Evolutionary conservation across 768 basidiomycete genomes (phyloP).

Genomic region (Suillus cothurnatus): DNA sequence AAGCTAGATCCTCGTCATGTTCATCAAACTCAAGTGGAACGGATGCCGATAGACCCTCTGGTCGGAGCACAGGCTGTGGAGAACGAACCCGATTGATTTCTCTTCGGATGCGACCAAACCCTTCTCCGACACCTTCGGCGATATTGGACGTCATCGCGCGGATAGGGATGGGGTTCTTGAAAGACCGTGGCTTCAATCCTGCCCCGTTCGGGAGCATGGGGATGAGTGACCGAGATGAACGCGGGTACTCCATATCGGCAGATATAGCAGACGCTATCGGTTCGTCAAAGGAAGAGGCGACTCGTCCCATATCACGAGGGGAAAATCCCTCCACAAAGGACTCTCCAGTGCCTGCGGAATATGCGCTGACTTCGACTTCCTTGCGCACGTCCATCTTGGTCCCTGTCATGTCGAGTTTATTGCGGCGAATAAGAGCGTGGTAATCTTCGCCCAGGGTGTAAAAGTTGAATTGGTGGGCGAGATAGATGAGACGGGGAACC

Average conservation of each 20-base stretch:
- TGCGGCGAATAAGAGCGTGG: conserved; percentile 71
- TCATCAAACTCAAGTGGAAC: conserved; percentile 63
- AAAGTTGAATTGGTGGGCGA: conserved; percentile 86
- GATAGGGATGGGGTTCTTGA: conserved; percentile 56
- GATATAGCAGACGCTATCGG: conserved; percentile 76
- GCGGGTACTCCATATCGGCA: conserved; percentile 56
- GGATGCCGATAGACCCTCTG: conserved; percentile 26
- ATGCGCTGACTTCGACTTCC: conserved; percentile 68
- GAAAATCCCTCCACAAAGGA: conserved; percentile 58
- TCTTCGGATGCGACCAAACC: conserved; percentile 58
- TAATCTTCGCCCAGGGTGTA: conserved; percentile 75
- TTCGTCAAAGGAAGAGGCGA: conserved; percentile 63
- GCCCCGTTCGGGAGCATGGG: conserved; percentile 84
- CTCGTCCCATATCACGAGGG: conserved; percentile 44
- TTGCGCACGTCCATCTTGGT: conserved; percentile 69
- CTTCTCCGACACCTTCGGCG: conserved; percentile 59
- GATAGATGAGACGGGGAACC: conserved; percentile 77
- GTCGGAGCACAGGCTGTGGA: conserved; percentile 37
- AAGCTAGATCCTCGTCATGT: conserved; percentile 64
- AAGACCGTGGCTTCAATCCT: conserved; percentile 39
- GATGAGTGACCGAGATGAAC: conserved; percentile 44
- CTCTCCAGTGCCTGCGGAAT: conserved; percentile 41
- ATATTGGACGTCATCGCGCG: conserved; percentile 51
- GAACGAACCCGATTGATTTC: conserved; percentile 57
- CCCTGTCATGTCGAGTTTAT: conserved; percentile 59